Percentiles rank a stretch among this genome's conserved stretches.
Conservation (phyloP, 2,329 filamentous ascomycete genomes). For the Scedosporium minutisporum region DNA sequence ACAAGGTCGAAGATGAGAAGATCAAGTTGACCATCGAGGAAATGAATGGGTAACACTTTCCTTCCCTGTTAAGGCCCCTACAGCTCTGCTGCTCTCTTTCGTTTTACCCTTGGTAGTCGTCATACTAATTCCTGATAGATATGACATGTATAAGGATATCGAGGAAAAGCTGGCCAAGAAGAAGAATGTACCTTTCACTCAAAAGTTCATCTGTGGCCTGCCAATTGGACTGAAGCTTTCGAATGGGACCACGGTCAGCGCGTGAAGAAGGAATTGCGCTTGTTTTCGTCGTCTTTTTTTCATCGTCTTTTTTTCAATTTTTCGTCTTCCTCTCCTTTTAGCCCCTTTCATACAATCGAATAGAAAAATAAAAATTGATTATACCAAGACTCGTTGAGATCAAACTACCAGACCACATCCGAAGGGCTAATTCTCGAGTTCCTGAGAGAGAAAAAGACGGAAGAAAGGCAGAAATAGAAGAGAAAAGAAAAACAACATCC, state of each 20-base stretch:
- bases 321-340: too few species aligned
- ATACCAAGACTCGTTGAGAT: too few species aligned
- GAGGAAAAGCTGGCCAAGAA: slow-evolving; percentile 34
- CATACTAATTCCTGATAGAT: slow-evolving; percentile 23
- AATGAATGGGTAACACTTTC: slow-evolving; percentile 48
- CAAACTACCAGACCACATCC: too few species aligned
- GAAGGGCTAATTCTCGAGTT: too few species aligned
- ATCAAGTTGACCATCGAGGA: slow-evolving; percentile 58
- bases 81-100: slow-evolving; percentile 9
- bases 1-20: slow-evolving; percentile 52
- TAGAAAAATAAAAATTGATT: too few species aligned
- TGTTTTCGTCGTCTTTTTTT: too few species aligned
- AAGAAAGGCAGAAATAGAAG: too few species aligned
- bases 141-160: slow-evolving; percentile 49
- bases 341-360: too few species aligned
- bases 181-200: slow-evolving; percentile 22
- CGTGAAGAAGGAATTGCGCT: neutral
- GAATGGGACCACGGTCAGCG: slow-evolving; percentile 29
- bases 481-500: too few species aligned
- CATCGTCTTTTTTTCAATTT: too few species aligned
- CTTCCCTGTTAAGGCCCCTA: too few species aligned
- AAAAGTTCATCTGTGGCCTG: slow-evolving; percentile 31
- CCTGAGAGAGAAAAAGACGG: too few species aligned
- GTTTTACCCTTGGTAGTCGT: fast-evolving
- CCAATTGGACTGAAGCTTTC: slow-evolving; percentile 39